Evolutionary conservation across 1,139 yeast genomes (phyloP).

Genomic region (Saccharomyces hybrid): DNA sequence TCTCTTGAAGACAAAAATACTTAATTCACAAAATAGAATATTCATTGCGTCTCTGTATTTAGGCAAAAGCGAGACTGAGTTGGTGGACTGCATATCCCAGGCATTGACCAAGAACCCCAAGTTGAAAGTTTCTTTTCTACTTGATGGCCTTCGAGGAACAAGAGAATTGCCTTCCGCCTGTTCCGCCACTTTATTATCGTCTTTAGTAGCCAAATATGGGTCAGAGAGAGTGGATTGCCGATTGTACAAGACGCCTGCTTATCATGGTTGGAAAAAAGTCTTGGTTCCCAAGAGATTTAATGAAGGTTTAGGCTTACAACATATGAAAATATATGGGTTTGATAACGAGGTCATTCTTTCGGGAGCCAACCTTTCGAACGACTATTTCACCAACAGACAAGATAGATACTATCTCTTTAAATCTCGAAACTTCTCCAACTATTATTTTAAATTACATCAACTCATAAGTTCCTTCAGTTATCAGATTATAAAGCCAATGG

Average conservation of each 20-base stretch:
- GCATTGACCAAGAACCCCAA: constrained; percentile 55
- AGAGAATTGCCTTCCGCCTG: constrained; percentile 78
- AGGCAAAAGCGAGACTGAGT: constrained; percentile 74
- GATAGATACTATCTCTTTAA: constrained; percentile 80
- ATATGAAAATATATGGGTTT: constrained; percentile 93
- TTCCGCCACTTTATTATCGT: constrained; percentile 67
- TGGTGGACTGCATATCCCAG: constrained; percentile 48
- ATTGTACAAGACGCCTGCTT: constrained; percentile 85
- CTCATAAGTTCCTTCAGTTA: constrained; percentile 66
- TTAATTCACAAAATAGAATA: constrained; percentile 48
- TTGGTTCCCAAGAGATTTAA: constrained; percentile 76
- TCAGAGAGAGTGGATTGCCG: constrained; percentile 63
- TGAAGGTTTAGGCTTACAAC: constrained; percentile 91
- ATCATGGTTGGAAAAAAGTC: constrained; percentile 56
- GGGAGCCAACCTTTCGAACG: constrained; percentile 87
- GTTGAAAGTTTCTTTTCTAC: constrained; percentile 60
- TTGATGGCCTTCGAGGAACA: constrained; percentile 89
- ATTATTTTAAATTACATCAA: constrained; percentile 60
- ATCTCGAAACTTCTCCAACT: constrained; percentile 51
- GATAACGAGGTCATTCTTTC: constrained; percentile 82
- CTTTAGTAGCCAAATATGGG: constrained; percentile 59
- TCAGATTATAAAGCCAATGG: constrained; percentile 48
- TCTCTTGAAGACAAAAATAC: constrained; percentile 49
- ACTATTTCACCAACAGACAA: constrained; percentile 92
- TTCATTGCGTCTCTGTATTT: constrained; percentile 81